Conservation (phyloP, 2,329 filamentous ascomycete genomes). For the Pseudogymnoascus sp. region DNA sequence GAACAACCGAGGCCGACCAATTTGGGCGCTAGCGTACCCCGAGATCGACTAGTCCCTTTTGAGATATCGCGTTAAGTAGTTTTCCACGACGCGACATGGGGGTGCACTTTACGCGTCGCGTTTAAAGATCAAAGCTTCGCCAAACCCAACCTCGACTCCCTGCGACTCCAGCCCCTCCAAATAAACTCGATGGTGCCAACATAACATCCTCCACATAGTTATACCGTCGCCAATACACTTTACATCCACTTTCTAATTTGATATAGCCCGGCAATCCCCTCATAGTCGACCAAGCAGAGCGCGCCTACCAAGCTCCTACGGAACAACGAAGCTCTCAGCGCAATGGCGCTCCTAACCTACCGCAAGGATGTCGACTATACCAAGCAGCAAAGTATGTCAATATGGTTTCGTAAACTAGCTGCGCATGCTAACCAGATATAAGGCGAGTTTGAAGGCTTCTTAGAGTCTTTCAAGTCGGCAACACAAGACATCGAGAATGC, state of each 20-base stretch:
- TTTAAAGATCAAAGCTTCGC: conserved; percentile 7
- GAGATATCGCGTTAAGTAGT: conserved; percentile 1
- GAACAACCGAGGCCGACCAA: conserved; percentile 7
- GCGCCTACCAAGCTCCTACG: neutral
- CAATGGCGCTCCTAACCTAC: conserved; percentile 80
- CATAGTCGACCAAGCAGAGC: conserved; percentile 10
- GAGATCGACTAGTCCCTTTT: neutral
- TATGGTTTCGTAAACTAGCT: conserved; percentile 13
- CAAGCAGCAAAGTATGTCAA: conserved; percentile 65
- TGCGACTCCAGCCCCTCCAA: conserved; percentile 4
- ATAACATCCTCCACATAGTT: neutral
- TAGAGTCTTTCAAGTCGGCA: conserved; percentile 77
- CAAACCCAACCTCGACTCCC: conserved; percentile 6
- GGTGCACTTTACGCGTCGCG: conserved; percentile 11
- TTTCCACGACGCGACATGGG: conserved; percentile 5
- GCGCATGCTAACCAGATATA: neutral
- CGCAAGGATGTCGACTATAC: conserved; percentile 78
- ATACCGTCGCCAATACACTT: conserved; percentile 10
- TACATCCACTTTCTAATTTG: conserved; percentile 19
- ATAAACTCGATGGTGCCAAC: neutral
- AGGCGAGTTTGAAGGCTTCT: conserved; percentile 82
- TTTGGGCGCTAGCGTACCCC: conserved; percentile 2
- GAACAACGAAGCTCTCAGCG: conserved; percentile 26
- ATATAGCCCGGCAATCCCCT: conserved; percentile 14
- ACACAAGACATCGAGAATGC: conserved; percentile 74